These are phyloP conservation scores for Leccinum ochraceum DNA, from an alignment of 768 basidiomycete genomes.

Conservation along the genomic window DNA sequence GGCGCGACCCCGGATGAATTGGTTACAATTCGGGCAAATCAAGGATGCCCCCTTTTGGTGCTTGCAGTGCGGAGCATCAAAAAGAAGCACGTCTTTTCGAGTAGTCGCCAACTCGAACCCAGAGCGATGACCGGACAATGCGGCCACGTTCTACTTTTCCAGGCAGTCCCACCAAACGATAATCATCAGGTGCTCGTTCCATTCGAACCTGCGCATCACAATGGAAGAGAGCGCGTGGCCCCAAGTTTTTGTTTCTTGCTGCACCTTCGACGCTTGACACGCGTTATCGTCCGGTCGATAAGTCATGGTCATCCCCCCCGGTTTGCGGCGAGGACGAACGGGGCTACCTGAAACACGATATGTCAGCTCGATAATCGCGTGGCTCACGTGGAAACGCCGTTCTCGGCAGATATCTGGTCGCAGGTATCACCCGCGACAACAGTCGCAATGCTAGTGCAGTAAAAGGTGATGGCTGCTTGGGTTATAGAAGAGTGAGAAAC, in stretches of 20 bases:
- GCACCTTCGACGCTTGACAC: too few species aligned
- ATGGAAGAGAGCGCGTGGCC: not conserved
- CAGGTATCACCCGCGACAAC: constrained; percentile 61
- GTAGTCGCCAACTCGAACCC: not conserved
- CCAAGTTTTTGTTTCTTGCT: too few species aligned
- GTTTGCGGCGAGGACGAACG: too few species aligned
- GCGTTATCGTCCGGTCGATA: too few species aligned
- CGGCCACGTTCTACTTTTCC: too few species aligned
- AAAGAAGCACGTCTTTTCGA: not conserved
- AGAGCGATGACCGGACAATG: not conserved
- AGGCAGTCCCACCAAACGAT: too few species aligned
- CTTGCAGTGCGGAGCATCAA: not conserved
- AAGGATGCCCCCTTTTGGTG: not conserved
- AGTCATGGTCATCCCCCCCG: too few species aligned
- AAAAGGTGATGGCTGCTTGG: constrained; percentile 16
- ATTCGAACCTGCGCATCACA: not conserved
- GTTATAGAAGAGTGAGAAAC: constrained; percentile 41
- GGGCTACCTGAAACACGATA: too few species aligned
- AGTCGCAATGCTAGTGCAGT: constrained; percentile 59
- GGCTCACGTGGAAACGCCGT: constrained; percentile 26
- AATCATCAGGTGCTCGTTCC: too few species aligned
- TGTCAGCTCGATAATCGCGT: too few species aligned
- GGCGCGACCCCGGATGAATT: too few species aligned
- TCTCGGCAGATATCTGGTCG: constrained; percentile 57
- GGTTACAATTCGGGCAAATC: too few species aligned